Evolutionary conservation across 2,329 filamentous ascomycete genomes (phyloP), one percentile per base, ranked within the genome.

Genomic region (Clarireedia homoeocarpa): DNA sequence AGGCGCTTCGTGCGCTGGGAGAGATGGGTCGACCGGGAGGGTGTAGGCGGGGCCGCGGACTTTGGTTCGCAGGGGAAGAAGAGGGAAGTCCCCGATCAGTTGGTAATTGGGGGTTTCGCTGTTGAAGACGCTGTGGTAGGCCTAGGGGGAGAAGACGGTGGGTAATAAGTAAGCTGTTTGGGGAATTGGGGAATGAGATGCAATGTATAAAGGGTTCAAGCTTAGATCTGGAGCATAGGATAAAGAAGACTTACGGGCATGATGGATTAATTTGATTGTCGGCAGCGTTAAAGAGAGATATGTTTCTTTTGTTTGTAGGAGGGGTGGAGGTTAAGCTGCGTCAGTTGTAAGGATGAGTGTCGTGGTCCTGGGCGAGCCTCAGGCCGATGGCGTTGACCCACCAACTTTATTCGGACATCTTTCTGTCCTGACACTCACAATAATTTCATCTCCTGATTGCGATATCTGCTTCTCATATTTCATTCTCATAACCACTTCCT

Each of bases 51-150:
- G 94, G n/a, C 94, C 94, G 62, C 94, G 88, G 61, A 91, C 95
- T 73, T 90, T 89, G 68, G 94, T 97, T 68, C 94, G 91, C 55
- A 99, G 86, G 1, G 94, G 92, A 53, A 96, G 86, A 65, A 97
- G 84, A 23, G 92, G 91, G 71, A 97, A 91, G 82, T 96, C 97
- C 72, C 92, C 91, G 79, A 85, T 75, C 63, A 79, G 74, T 56
- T 77, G 78, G 20, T 48, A 44, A 27, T 38, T 36, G 42, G 77
- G 78, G 20, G 64, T 90, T 82, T 83, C 92, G 76, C 72, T 85
- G 83, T 86, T 86, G 84, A 96, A 96, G 80, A 96, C 88, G 72
- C 89, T 95, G 81, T 97, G 95, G 81, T 96, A 97, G 75, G 92
- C 92, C 90, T 95, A 53, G 56, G 53, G 6, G 10, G 23, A 24